Evolutionary conservation across 2,329 filamentous ascomycete genomes (phyloP).

Genomic region (Alternaria atra): DNA sequence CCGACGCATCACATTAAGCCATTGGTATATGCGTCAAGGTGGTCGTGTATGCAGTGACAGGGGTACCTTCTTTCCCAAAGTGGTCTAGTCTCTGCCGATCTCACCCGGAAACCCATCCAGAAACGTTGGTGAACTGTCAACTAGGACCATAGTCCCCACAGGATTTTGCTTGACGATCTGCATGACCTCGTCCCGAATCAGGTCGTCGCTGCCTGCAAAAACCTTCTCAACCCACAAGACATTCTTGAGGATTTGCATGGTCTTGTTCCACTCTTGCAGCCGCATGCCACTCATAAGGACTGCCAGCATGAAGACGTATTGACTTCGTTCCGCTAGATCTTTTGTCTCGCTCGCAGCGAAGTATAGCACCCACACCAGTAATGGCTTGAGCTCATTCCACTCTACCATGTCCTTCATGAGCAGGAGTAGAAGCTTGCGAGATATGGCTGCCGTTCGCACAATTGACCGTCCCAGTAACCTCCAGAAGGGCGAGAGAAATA

Average conservation of each 20-base stretch:
- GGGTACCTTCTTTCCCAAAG: constrained; percentile 19
- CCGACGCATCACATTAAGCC: too few species aligned
- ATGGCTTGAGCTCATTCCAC: constrained; percentile 40
- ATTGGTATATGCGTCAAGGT: too few species aligned
- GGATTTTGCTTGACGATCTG: constrained; percentile 24
- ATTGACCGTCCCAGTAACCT: constrained; percentile 34
- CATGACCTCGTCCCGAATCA: constrained; percentile 40
- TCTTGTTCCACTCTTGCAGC: constrained; percentile 30
- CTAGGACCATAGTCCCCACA: constrained; percentile 5
- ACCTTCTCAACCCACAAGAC: constrained; percentile 45
- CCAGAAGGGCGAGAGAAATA: constrained; percentile 42
- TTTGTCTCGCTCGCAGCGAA: constrained; percentile 39
- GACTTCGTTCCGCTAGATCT: constrained; percentile 33
- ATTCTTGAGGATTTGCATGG: constrained; percentile 35
- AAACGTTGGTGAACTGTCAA: constrained; percentile 13
- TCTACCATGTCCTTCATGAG: constrained; percentile 34
- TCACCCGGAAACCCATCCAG: constrained; percentile 13
- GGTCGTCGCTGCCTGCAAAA: constrained; percentile 32
- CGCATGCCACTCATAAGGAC: constrained; percentile 36
- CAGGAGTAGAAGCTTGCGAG: constrained; percentile 31
- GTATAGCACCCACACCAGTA: constrained; percentile 40
- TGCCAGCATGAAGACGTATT: constrained; percentile 39
- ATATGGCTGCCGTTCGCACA: constrained; percentile 35
- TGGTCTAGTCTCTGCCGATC: constrained; percentile 18
- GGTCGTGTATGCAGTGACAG: constrained; percentile 24